Evolutionary conservation across 495 filamentous ascomycete genomes (phyloP).

Genomic region (Usnea hakonensis): DNA sequence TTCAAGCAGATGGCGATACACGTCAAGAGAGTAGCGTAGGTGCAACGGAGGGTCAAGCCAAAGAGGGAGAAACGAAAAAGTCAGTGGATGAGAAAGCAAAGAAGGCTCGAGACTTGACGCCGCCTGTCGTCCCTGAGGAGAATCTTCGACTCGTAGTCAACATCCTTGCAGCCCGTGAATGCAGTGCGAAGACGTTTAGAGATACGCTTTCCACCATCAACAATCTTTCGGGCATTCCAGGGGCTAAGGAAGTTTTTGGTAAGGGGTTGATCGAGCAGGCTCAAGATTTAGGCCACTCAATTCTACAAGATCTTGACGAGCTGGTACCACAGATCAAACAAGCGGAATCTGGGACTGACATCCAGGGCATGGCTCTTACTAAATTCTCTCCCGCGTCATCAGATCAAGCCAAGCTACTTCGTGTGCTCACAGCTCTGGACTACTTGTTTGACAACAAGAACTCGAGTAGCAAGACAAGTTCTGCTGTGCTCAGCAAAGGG

Average conservation of each 20-base stretch:
- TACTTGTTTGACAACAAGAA: conserved; percentile 81
- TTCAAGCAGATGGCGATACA: conserved; percentile 7
- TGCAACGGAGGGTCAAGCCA: conserved; percentile 24
- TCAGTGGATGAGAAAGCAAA: conserved; percentile 52
- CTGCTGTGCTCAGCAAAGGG: conserved; percentile 39
- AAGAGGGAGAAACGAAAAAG: conserved; percentile 32
- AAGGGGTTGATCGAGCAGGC: conserved; percentile 83
- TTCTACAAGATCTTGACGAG: conserved; percentile 75
- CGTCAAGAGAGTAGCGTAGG: background rate
- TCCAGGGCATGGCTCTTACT: conserved; percentile 85
- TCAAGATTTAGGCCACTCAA: conserved; percentile 71
- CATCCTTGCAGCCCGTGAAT: conserved; percentile 91
- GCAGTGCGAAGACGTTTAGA: conserved; percentile 91
- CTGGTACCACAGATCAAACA: conserved; percentile 80
- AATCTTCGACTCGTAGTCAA: conserved; percentile 91
- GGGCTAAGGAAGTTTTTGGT: conserved; percentile 83
- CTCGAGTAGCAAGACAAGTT: conserved; percentile 47
- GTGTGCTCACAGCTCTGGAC: conserved; percentile 90
- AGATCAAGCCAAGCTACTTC: conserved; percentile 88
- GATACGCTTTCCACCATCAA: conserved; percentile 97
- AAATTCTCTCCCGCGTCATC: conserved; percentile 95
- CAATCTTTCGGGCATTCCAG: conserved; percentile 88
- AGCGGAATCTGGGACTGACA: conserved; percentile 81
- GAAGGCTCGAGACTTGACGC: conserved; percentile 63
- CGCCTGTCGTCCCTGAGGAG: conserved; percentile 79